Evolutionary conservation across 1,284 basidiomycete genomes (phyloP), one percentile per base, ranked within the genome.

Genomic region (Ceratorhiza oryzae-sativae): DNA sequence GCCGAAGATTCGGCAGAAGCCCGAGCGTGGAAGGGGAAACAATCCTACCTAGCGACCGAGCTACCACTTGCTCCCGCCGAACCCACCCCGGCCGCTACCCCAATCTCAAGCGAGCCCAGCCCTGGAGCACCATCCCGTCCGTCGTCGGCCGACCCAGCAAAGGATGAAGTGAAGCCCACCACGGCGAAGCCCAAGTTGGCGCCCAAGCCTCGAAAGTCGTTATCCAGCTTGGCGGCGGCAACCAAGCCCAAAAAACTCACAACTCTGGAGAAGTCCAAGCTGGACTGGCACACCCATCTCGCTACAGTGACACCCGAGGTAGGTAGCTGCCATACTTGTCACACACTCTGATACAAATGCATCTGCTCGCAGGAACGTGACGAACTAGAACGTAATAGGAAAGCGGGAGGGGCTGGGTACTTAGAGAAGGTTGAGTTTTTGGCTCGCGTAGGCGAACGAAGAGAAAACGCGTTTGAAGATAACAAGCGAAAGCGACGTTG

Each of bases 381-480:
- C 75, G 89, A 91, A 74, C 83, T 94, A n/a, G 86, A 90, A 59
- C 86, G 86, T 0, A 88, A 93, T 73, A 81, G 88, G 59, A 84
- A 88, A 60, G 72, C 71, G 13, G 86, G 87, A 0, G 90, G 90
- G 23, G 36, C 65, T n/a, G 91, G 92, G 0, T 94, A 90, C 79
- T 82, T 94, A 20, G 92, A 92, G 76, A 93, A 90, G 80, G 86
- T 92, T 27, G 90, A 92, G 53, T 94, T 94, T 77, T 79, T 94
- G 76, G 81, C 88, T 71, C 82, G 92, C 51, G 92, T 93, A 0
- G 88, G 87, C 46, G 87, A 88, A 59, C 83, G 90, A 72, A 88
- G 85, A 79, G 90, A 90, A 58, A 86, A 87, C 60, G 84, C 82
- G 1, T 78, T 90, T 20, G 89, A 91, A 49, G 82, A 84, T 2